Evolutionary conservation across 495 filamentous ascomycete genomes (phyloP).

Genomic region (Penicillium angulare): DNA sequence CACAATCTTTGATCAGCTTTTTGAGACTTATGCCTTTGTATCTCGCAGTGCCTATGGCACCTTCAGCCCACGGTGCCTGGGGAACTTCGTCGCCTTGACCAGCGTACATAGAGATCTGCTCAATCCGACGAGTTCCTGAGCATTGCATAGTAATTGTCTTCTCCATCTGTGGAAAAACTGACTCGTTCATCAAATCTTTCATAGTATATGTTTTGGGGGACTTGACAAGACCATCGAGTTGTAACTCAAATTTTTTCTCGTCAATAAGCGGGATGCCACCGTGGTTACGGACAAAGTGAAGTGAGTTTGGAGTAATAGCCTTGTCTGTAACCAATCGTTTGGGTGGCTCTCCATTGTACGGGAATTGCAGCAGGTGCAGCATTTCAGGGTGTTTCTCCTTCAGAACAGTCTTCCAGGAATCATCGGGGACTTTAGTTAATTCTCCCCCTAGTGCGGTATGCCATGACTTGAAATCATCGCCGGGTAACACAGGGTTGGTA

Average conservation of each 20-base stretch:
- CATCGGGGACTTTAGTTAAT: conserved; percentile 46
- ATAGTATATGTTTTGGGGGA: conserved; percentile 52
- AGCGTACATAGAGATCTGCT: conserved; percentile 61
- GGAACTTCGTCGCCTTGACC: conserved; percentile 69
- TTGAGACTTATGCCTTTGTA: conserved; percentile 64
- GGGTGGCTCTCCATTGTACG: conserved; percentile 68
- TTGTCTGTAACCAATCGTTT: conserved; percentile 45
- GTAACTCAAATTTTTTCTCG: conserved; percentile 47
- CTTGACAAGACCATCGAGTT: conserved; percentile 57
- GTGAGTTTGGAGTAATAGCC: conserved; percentile 56
- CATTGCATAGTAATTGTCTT: conserved; percentile 63
- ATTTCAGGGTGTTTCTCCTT: conserved; percentile 64
- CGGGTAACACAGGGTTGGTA: conserved; percentile 62
- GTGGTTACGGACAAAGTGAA: conserved; percentile 68
- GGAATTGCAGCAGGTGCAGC: conserved; percentile 67
- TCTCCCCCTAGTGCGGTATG: conserved; percentile 58
- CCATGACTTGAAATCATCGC: conserved; percentile 64
- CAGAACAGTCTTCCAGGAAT: conserved; percentile 57
- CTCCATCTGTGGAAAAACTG: conserved; percentile 52
- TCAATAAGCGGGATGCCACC: conserved; percentile 64
- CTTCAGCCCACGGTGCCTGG: conserved; percentile 66
- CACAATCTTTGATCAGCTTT: conserved; percentile 65
- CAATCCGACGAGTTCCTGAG: conserved; percentile 64
- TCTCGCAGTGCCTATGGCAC: conserved; percentile 63
- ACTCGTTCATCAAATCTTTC: conserved; percentile 56